Evolutionary conservation across 108 stramenopile species (phyloP).

Genomic region (Discostella pseudostelligera): DNA sequence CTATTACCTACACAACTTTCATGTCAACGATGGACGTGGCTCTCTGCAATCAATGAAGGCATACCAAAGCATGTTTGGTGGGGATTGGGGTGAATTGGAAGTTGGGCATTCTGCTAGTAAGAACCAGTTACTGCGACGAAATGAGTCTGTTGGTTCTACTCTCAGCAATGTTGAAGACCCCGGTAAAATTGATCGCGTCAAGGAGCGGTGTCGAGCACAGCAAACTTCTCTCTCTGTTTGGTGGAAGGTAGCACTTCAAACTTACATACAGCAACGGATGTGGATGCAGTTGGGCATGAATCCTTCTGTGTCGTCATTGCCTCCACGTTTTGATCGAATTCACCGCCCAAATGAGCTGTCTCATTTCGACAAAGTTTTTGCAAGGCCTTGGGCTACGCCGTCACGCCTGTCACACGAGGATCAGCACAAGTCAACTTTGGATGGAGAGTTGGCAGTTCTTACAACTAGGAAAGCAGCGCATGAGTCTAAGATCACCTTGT

Average conservation of each 20-base stretch:
- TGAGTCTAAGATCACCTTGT: conserved; percentile 27
- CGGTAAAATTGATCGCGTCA: conserved; percentile 39
- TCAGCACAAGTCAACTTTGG: conserved; percentile 50
- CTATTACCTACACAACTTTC: conserved; percentile 87
- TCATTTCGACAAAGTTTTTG: conserved; percentile 66
- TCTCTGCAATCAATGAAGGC: conserved; percentile 70
- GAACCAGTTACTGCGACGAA: conserved; percentile 8
- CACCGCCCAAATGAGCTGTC: conserved; percentile 46
- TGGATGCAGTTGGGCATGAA: conserved; percentile 77
- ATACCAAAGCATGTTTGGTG: conserved; percentile 65
- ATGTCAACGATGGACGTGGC: conserved; percentile 63
- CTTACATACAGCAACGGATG: conserved; percentile 76
- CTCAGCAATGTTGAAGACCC: conserved; percentile 15
- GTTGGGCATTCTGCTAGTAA: conserved; percentile 9
- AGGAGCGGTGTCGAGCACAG: conserved; percentile 54
- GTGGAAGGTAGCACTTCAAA: conserved; percentile 78
- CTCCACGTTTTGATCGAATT: conserved; percentile 78
- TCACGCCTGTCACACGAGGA: conserved; percentile 72
- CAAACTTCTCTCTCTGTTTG: conserved; percentile 64
- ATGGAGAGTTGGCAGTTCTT: conserved; percentile 50
- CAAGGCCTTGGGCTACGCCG: conserved; percentile 69
- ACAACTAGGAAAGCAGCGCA: conserved; percentile 21
- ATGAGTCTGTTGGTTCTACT: conserved; percentile 13
- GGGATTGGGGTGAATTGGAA: conserved; percentile 58
- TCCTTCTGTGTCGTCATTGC: conserved; percentile 49